Conservation (phyloP, 371 early-diverging fungal genomes). For the Mortierella sp. region DNA sequence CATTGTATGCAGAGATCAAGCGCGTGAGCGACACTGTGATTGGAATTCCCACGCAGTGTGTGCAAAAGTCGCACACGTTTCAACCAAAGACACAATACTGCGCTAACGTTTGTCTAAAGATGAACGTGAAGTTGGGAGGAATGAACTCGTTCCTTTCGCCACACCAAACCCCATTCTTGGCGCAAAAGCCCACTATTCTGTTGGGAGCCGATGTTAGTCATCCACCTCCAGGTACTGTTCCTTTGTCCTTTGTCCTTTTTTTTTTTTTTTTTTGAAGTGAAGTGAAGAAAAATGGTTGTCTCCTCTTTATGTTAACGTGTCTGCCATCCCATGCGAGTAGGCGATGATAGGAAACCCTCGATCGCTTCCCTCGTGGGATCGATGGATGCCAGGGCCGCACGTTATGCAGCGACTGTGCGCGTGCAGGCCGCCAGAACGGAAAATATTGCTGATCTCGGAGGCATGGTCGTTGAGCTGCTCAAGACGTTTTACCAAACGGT, state of each 20-base stretch:
- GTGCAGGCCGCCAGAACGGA: constrained; percentile 79
- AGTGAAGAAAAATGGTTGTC: too few relatives aligned
- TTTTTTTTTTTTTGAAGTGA: too few relatives aligned
- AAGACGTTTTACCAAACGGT: constrained; percentile 62
- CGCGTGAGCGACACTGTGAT: constrained; percentile 91
- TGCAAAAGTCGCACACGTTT: constrained; percentile 83
- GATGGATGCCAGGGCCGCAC: constrained; percentile 76
- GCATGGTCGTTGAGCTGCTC: constrained; percentile 77
- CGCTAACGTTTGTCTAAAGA: constrained; percentile 75
- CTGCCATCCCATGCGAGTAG: constrained; percentile 23
- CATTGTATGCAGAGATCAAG: constrained; percentile 95
- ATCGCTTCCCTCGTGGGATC: constrained; percentile 89
- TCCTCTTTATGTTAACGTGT: too few relatives aligned
- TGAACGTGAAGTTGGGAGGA: constrained; percentile 83
- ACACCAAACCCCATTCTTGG: constrained; percentile 65
- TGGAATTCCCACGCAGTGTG: constrained; percentile 93
- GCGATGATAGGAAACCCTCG: constrained; percentile 68
- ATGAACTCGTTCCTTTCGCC: constrained; percentile 57
- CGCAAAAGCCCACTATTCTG: constrained; percentile 77
- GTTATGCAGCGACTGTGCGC: constrained; percentile 75
- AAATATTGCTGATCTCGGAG: constrained; percentile 73
- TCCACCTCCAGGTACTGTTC: constrained; percentile 67
- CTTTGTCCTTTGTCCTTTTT: not conserved
- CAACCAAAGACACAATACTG: constrained; percentile 72
- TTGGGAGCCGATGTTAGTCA: constrained; percentile 91